Evolutionary conservation across 2,329 filamentous ascomycete genomes (phyloP), one percentile per base, ranked within the genome.

Genomic region (Ustulina deusta): DNA sequence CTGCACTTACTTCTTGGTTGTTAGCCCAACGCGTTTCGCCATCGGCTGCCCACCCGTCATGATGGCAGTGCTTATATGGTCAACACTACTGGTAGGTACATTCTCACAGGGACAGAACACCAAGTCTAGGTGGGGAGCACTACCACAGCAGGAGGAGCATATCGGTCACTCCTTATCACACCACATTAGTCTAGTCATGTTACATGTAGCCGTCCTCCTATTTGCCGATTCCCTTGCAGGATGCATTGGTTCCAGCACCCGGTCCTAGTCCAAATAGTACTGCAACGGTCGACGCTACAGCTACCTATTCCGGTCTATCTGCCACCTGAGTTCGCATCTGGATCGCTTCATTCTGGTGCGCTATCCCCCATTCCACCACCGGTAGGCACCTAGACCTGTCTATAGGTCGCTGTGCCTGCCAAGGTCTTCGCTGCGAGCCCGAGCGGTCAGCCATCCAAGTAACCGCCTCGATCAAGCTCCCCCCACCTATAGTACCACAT

Each of bases 211-310:
- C n/a, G 34, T 40, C 13, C 49, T 52, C 51, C 17, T 52, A 62
- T 62, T 66, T 55, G 63, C 56, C 63, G 61, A 61, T 56, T 55
- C 38, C 56, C 56, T 36, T 49, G 32, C 27, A 56, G 56, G 51
- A 66, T 52, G 51, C 51, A 27, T 32, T 38, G 40, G 38, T 51
- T n/a, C 32, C 49, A 65, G 49, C 49, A 65, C 51, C 63, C 63
- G 51, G 27, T 58, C 36, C 34, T 22, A 36, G 25, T 46, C 15
- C 25, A 22, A 46, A 25, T 22, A 22, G 42, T 22, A 20, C 42
- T 11, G 27, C 34, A 34, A 52, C 49, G 49, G 49, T 32, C 49
- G 20, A n/a, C 49, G 15, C 17, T 52, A n/a, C n/a, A n/a, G n/a
- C n/a, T 38, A 40, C 22, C 49, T 52, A 20, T 52, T 52, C 27